Evolutionary conservation across 176 grass and related monocot species (phyloP), one percentile per base, ranked within the genome.

Genomic region (Aegilops sharonensis): DNA sequence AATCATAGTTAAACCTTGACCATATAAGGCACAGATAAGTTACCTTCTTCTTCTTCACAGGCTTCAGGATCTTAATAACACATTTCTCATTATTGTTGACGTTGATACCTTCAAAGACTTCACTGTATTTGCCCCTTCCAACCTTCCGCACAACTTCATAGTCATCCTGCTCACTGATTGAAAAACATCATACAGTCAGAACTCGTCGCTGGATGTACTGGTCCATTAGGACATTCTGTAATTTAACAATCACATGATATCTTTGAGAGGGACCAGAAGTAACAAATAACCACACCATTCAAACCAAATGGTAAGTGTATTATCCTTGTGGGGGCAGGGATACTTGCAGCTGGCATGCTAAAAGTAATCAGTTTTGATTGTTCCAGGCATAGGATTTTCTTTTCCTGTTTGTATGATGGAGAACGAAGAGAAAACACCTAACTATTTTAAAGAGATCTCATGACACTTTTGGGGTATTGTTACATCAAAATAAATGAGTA

Each of bases 41-140:
- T 90, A 95, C 97, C 97, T 98, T 98, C 81, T 98, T 98, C 82
- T 98, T 98, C 90, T 98, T 98, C 39, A 98, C 97, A 70, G 97
- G 97, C 88, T 98, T 95, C 42, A 98, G 97, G 66, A 98, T 95
- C 71, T 98, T 98, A 72, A 98, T 98, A 54, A 98, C 81, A 67
- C 97, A 98, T 61, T 89, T 88, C 85, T 98, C 94, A 54, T 94
- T 98, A 77, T 90, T 98, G 64, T 92, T 92, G 60, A 94, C 90
- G 84, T 95, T 94, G 80, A 95, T 79, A 17, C 96, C 96, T 77
- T 98, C 96, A 88, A 98, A 98, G 4, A 98, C 96, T 82, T 98
- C 96, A 69, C 96, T 98, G 69, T 98, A 98, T 87, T 98, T 98
- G 13, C 96, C 96, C 86, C 96, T 95, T 69, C 96, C 96, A 79